Evolutionary conservation across 305 asterid species (phyloP), one percentile per base, ranked within the genome.

Genomic region (Fraxinus sp.): DNA sequence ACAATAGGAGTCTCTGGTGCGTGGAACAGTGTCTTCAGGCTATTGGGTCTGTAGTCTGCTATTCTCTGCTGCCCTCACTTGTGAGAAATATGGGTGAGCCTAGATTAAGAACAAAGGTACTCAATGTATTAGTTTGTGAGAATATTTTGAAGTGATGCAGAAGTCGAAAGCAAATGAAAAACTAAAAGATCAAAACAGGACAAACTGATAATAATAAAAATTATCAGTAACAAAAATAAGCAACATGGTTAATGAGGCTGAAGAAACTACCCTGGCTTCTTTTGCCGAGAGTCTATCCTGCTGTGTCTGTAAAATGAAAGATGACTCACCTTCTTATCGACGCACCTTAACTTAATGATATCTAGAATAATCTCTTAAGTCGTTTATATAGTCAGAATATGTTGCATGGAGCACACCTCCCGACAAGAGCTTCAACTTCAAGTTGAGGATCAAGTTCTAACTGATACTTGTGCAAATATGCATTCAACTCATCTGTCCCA

Each of bases 401-500:
- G 5, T 74, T 32, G 11, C 37, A 14, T 57, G 55, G 24, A 76
- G 64, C 88, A 44, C 83, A 95, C 99, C 99, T 95, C 79, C 98
- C 99, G 79, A 95, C 95, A 76, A 94, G 94, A 86, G 97, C 92
- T 89, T 91, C 97, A 64, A 95, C 92, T 89, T 91, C 97, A 64
- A 95, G 95, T 80, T 92, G 94, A 78, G 94, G 94, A 81, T 94
- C 98, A 84, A 95, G 91, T 86, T 95, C 97, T 87, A 94, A 84
- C 39, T 81, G 92, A 82, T 94, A 94, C 79, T 95, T 95, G 88
- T 92, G 91, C 90, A 95, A 87, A 88, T 95, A 95, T 18, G 97
- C 97, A 80, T 91, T 95, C 92, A 94, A 82, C 88, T 95, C 99
- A 87, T 95, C 99, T 11, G 99, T 95, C 72, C 99, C 98, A 88